phyloP scores from a whole-genome alignment of 2,329 filamentous ascomycete genomes.

The Dothiorella sarmentorum region DNA sequence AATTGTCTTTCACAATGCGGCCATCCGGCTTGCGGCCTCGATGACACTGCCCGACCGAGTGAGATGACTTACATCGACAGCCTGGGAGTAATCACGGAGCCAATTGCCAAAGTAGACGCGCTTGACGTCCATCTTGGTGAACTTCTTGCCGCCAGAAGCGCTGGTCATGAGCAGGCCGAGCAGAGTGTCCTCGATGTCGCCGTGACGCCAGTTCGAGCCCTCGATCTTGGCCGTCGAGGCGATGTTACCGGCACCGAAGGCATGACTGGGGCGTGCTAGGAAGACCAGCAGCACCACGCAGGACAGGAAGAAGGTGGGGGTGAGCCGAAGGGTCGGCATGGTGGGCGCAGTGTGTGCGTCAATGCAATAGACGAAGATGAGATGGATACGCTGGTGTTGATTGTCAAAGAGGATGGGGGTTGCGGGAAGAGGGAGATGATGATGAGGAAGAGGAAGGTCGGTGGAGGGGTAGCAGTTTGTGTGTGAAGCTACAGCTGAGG shows the following conservation, averaged over 20 bases:
- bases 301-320: conserved; percentile 37
- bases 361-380: not conserved
- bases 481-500: no score
- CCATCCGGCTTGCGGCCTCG: not conserved
- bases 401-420: conserved; percentile 21
- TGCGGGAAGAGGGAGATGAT: not conserved
- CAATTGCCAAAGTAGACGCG: conserved; percentile 96
- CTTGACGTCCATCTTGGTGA: conserved; percentile 81
- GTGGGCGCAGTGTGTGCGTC: conserved; percentile 7
- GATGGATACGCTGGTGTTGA: not conserved
- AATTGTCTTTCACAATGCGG: not conserved
- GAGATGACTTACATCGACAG: conserved; percentile 63
- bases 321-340: conserved; percentile 20
- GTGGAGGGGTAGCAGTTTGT: not conserved
- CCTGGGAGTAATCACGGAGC: conserved; percentile 90
- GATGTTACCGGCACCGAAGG: conserved; percentile 88
- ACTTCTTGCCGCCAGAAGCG: conserved; percentile 62
- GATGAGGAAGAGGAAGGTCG: not conserved
- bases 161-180: conserved; percentile 63
- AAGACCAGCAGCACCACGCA: conserved; percentile 55
- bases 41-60: not conserved
- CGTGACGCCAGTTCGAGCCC: conserved; percentile 68
- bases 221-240: conserved; percentile 76
- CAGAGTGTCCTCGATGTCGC: conserved; percentile 87
- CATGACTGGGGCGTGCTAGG: conserved; percentile 63